Percentiles rank a stretch among this genome's conserved stretches.
Conservation (phyloP, 106 monocot genomes). For the Apostasia ramifera region DNA sequence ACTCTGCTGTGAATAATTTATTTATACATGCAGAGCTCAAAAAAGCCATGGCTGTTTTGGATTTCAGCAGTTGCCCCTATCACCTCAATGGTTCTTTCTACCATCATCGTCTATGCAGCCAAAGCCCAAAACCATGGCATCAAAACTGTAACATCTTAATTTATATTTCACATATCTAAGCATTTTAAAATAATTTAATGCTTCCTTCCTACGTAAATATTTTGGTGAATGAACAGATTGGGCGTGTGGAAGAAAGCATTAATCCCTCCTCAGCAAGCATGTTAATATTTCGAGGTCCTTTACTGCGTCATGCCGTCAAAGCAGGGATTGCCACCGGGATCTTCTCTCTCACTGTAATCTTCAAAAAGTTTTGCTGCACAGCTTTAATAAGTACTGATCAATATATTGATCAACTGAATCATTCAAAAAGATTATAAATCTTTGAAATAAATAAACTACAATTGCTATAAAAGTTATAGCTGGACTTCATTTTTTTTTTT, state of each 20-base stretch:
- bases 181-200: too few relatives aligned
- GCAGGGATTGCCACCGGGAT: slow-evolving; percentile 75
- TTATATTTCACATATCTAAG: too few relatives aligned
- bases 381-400: too few relatives aligned
- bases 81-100: slow-evolving; percentile 70
- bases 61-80: slow-evolving; percentile 82
- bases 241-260: slow-evolving; percentile 58
- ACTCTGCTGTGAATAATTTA: not conserved
- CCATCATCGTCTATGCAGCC: slow-evolving; percentile 35
- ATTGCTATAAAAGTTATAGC: too few relatives aligned
- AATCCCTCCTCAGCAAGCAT: slow-evolving; percentile 77
- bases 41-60: slow-evolving; percentile 74
- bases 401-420: too few relatives aligned
- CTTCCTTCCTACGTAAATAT: not conserved
- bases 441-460: too few relatives aligned
- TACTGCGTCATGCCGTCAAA: slow-evolving; percentile 49
- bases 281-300: slow-evolving; percentile 45
- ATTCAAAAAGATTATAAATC: too few relatives aligned
- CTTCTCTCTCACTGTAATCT: slow-evolving; percentile 41
- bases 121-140: slow-evolving; percentile 70
- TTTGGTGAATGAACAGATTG: slow-evolving; percentile 40
- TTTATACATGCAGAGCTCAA: slow-evolving; percentile 43
- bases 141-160: slow-evolving; percentile 36
- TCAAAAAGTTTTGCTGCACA: not conserved
- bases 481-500: too few relatives aligned